Conservation (phyloP, 805 yeast genomes). For the Ogataea nakhonphanomensis region DNA sequence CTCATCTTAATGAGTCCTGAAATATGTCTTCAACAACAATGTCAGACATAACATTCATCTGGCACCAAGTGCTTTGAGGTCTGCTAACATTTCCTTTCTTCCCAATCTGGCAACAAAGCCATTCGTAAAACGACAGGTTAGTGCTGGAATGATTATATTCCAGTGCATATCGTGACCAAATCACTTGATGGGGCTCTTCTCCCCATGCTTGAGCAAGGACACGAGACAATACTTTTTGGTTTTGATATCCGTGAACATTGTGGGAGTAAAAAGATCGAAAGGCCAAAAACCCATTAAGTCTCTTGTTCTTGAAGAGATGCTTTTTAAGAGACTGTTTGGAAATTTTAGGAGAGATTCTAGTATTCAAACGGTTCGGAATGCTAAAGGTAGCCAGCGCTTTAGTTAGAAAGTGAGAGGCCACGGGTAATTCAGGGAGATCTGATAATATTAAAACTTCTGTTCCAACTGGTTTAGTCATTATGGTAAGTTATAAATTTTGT, state of each 20-base stretch:
- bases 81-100: no score
- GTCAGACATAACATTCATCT: slow-evolving; percentile 14
- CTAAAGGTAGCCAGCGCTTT: neutral
- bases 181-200: slow-evolving; percentile 23
- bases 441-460: no score
- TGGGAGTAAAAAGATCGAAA: slow-evolving; percentile 17
- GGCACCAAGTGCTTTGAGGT: slow-evolving; percentile 6
- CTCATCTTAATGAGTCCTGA: neutral
- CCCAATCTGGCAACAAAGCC: slow-evolving; percentile 12
- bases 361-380: no score
- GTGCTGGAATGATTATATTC: slow-evolving; percentile 26
- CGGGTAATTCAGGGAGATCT: no score
- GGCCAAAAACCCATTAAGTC: slow-evolving; percentile 20
- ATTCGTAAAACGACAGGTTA: slow-evolving; percentile 11
- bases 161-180: slow-evolving; percentile 33
- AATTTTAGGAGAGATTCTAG: neutral
- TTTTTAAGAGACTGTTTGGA: neutral
- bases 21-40: slow-evolving; percentile 21
- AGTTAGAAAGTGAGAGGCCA: neutral
- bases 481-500: neutral
- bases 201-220: slow-evolving; percentile 26
- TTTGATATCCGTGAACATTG: slow-evolving; percentile 6
- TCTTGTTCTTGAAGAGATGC: neutral
- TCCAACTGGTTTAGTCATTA: neutral
- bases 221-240: slow-evolving; percentile 13